Evolutionary conservation across 176 grass and related monocot species (phyloP).

Genomic region (Oryza glumipatula): DNA sequence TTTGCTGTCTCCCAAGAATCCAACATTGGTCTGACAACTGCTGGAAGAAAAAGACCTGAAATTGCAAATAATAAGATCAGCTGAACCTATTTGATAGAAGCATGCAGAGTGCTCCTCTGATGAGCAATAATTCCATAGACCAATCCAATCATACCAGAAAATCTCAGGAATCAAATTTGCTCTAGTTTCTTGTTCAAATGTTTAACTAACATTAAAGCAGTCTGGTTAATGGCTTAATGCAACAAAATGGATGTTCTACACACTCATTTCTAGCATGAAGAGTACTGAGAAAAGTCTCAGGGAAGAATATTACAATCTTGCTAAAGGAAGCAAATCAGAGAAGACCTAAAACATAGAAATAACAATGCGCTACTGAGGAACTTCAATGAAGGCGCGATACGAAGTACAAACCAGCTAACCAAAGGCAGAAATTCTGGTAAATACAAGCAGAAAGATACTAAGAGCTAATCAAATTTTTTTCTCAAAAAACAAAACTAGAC

Average conservation of each 20-base stretch:
- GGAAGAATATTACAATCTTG: not conserved
- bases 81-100: not conserved
- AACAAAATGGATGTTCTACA: not conserved
- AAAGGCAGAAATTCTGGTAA: not conserved
- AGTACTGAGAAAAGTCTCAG: not conserved
- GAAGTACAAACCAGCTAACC: not conserved
- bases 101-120: too few species aligned
- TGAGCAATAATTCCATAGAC: not conserved
- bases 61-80: conserved; percentile 42
- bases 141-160: conserved; percentile 9
- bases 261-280: not conserved
- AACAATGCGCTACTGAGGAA: not conserved
- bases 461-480: not conserved
- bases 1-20: conserved; percentile 84
- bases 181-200: not conserved
- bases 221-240: too few species aligned
- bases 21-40: conserved; percentile 87
- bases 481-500: not conserved
- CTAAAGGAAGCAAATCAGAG: not conserved
- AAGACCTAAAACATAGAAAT: not conserved
- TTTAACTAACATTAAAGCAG: not conserved
- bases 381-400: not conserved
- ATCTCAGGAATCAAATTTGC: not conserved
- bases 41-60: conserved; percentile 93
- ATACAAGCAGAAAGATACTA: not conserved